Evolutionary conservation across 345 rosid species (phyloP).

Genomic region (Populus tremula): DNA sequence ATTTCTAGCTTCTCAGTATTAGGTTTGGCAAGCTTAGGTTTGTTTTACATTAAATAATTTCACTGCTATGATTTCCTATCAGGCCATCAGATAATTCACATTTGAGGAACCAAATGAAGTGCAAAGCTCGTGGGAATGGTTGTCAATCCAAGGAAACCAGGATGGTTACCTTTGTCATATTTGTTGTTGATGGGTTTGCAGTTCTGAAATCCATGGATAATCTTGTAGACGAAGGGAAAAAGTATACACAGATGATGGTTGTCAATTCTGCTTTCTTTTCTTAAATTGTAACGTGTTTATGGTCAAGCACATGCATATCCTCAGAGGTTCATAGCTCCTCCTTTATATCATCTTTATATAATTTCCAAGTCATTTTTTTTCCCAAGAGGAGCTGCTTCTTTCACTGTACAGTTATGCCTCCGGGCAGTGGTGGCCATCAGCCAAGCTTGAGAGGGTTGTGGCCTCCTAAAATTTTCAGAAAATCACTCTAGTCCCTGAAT

Average conservation of each 20-base stretch:
- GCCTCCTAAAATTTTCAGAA: no score
- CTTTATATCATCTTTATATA: no score
- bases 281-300: neutral
- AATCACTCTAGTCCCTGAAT: no score
- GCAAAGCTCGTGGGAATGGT: slow-evolving; percentile 33
- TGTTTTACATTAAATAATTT: slow-evolving; percentile 2
- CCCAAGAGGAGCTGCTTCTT: no score
- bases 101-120: slow-evolving; percentile 40
- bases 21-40: neutral
- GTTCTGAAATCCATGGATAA: slow-evolving; percentile 54
- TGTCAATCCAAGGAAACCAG: slow-evolving; percentile 26
- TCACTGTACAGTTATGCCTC: no score
- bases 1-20: slow-evolving; percentile 1
- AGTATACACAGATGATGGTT: slow-evolving; percentile 40
- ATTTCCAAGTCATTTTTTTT: no score
- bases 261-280: neutral
- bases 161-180: slow-evolving; percentile 64
- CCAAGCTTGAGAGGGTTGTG: no score
- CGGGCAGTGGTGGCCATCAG: no score
- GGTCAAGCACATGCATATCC: neutral
- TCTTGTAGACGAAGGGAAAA: slow-evolving; percentile 15
- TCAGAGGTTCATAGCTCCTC: neutral
- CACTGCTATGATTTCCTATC: slow-evolving; percentile 18
- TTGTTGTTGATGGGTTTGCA: slow-evolving; percentile 57
- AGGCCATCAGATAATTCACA: slow-evolving; percentile 56